Percentiles rank a stretch among this genome's conserved stretches.
These are phyloP conservation scores for Brassica nigra DNA, from an alignment of 345 rosid genomes.

Conservation along the genomic window DNA sequence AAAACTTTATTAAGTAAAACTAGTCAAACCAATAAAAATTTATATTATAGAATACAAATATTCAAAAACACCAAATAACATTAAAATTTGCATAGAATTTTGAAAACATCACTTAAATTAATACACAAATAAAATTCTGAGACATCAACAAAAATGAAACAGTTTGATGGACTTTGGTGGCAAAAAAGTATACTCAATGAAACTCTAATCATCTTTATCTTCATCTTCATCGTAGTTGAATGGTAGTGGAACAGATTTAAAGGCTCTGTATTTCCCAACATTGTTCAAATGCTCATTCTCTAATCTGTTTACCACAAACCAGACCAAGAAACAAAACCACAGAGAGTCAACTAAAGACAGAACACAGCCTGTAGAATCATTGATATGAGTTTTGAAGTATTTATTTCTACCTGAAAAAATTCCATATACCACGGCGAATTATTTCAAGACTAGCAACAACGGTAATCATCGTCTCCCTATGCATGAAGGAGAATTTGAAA, in stretches of 20 bases:
- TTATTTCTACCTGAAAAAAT: constrained; percentile 58
- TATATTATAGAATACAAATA: background rate
- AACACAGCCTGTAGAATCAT: background rate
- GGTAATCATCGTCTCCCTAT: constrained; percentile 45
- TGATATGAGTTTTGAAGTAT: background rate
- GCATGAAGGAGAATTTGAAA: constrained; percentile 44
- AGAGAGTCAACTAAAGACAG: background rate
- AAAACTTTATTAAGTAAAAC: too few relatives aligned
- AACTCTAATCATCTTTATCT: constrained; percentile 41
- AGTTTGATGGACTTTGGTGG: background rate
- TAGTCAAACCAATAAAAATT: background rate
- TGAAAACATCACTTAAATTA: background rate
- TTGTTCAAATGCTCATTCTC: constrained; percentile 83
- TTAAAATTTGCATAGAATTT: background rate
- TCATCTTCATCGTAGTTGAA: constrained; percentile 57
- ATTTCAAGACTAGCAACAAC: constrained; percentile 74
- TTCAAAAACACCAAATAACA: background rate
- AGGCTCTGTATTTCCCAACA: constrained; percentile 66
- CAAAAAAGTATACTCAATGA: background rate
- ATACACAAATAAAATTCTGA: too few relatives aligned
- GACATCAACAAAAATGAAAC: background rate
- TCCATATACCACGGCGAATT: constrained; percentile 77
- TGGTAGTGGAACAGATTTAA: constrained; percentile 69
- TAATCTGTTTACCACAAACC: constrained; percentile 43
- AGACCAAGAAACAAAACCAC: background rate